Conservation (phyloP, 257 asterid species). For the Plectranthus barbatus region DNA sequence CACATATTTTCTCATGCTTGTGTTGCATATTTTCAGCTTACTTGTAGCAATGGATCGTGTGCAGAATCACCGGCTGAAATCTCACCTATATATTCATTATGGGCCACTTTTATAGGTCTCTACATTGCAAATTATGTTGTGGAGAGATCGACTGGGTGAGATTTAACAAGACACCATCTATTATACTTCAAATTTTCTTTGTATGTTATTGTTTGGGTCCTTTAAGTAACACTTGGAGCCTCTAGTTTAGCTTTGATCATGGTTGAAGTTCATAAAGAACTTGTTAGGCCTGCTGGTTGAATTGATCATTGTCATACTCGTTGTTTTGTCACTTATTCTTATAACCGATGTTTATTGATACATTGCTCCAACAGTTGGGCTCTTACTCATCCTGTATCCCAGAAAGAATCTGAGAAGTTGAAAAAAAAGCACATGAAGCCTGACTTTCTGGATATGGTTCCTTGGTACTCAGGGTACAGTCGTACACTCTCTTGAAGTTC, state of each 20-base stretch:
- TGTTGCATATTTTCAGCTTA: constrained; percentile 48
- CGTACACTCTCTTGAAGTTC: constrained; percentile 7
- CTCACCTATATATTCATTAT: constrained; percentile 90
- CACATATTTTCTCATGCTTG: constrained; percentile 20
- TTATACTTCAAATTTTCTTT: background rate
- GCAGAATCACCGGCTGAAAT: constrained; percentile 86
- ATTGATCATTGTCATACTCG: background rate
- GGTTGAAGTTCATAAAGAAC: background rate
- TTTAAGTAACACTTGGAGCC: background rate
- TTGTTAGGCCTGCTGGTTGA: background rate
- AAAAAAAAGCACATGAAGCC: constrained; percentile 93
- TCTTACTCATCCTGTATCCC: constrained; percentile 88
- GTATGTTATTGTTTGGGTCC: background rate
- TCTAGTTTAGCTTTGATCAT: constrained; percentile 1
- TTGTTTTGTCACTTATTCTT: background rate
- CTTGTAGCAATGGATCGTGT: constrained; percentile 72
- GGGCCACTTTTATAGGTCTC: constrained; percentile 99
- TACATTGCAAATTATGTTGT: constrained; percentile 99
- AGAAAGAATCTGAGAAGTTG: constrained; percentile 71
- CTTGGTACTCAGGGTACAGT: constrained; percentile 95
- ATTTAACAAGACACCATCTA: constrained; percentile 6
- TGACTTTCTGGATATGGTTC: constrained; percentile 95
- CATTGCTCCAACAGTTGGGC: constrained; percentile 71
- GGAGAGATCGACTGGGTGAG: constrained; percentile 96
- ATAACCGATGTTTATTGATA: background rate